Base-by-base conservation (phyloP, 345 rosid species). In the Hypericum androsaemum region DNA sequence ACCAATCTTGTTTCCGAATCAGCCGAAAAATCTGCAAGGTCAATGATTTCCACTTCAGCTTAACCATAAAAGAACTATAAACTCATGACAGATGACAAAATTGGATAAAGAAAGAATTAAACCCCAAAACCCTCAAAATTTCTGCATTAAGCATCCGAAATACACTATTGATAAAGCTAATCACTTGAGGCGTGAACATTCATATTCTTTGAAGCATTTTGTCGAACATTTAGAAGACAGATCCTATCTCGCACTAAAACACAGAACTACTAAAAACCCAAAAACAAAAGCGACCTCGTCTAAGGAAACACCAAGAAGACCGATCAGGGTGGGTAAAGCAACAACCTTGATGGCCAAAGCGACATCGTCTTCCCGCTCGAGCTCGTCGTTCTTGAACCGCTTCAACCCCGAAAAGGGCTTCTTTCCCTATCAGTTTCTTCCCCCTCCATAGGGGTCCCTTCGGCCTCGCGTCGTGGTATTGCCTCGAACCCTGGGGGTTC, bases 391-490 rank as follows among this genome's bases (percentile, higher is more conserved):
- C 65, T 82, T 87, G 65, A 87, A 69, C 64, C 98, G 75, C 75
- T 84, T 87, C 57, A 90, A 65, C 40, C 92, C 95, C 95, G 50
- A 84, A 87, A 41, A 87, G 76, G 0, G 95, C 86, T 52, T 84
- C 98, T 77, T 84, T 89, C 1, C 97, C 87, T 17, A 86, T 84
- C 39, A 84, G 68, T 53, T 89, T 89, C 80, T 84, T 90, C 96
- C 96, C n/a, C 1, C 98, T 85, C 17, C 84, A 82, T 37, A 84
- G 69, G 86, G 79, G 82, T 90, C 96, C 96, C 42, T 95, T 87
- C 6, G 95, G 96, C 66, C 96, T 82, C 47, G 96, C 95, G 43
- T 90, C 98, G 39, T 81, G 98, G 71, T 71, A 82, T 56, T 60
- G 82, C 67, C 69, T 57, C 39, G 60, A 64, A 57, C 74, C 84